Evolutionary conservation across 306 rosid species (phyloP).

Genomic region (Quercus wislizeni): DNA sequence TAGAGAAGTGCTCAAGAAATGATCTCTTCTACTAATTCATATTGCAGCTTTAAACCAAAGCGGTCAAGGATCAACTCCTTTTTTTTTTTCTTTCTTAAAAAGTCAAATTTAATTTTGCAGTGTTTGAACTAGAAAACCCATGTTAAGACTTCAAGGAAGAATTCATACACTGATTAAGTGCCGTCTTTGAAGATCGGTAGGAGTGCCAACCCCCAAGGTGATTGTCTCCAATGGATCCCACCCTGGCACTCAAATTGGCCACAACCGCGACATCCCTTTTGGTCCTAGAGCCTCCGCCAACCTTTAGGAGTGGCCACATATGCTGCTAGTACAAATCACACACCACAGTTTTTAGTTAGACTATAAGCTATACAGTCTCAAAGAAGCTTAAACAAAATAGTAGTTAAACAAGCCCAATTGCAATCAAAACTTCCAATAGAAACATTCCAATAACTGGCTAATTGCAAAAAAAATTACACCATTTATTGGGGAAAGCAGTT

Average conservation of each 20-base stretch:
- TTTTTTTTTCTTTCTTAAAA: no score
- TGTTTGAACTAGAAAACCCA: neutral
- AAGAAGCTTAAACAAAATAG: neutral
- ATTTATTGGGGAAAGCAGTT: neutral
- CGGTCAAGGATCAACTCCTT: neutral
- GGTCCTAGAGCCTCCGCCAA: slow-evolving; percentile 64
- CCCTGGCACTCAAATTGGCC: slow-evolving; percentile 94
- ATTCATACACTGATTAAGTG: slow-evolving; percentile 80
- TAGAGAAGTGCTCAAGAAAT: neutral
- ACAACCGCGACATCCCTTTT: slow-evolving; percentile 67
- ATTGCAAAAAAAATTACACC: neutral
- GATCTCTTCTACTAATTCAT: neutral
- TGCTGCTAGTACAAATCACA: slow-evolving; percentile 51
- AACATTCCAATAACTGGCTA: neutral
- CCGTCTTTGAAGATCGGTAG: slow-evolving; percentile 87
- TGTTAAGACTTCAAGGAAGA: slow-evolving; percentile 13
- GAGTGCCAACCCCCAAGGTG: slow-evolving; percentile 96
- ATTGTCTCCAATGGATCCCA: slow-evolving; percentile 91
- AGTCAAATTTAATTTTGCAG: neutral
- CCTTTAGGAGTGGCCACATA: slow-evolving; percentile 92
- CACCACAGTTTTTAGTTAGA: neutral
- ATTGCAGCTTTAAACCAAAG: neutral
- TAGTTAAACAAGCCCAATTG: neutral
- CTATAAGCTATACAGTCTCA: neutral
- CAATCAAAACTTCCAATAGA: neutral